Evolutionary conservation across 1,284 basidiomycete species (phyloP), one percentile per base, ranked within the genome.

Genomic region (Macrocystidia cucumis): DNA sequence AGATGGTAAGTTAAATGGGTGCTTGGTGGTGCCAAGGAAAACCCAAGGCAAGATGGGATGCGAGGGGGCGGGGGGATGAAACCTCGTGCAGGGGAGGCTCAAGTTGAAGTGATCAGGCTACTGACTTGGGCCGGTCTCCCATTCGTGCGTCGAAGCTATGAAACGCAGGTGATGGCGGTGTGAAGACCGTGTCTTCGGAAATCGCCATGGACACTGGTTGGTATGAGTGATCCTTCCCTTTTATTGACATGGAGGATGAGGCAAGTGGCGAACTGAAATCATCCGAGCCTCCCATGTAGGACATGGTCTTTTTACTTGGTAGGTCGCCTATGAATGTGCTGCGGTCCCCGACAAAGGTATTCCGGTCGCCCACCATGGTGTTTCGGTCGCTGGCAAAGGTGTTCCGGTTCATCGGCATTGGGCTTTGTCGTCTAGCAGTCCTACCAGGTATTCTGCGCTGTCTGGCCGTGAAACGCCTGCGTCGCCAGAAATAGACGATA

Each of bases 191-290:
- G 48, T 83, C 80, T 35, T 85, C 82, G 14, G 76, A 78, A 43
- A 84, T 52, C 18, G 81, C 81, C 78, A 83, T 78, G 22, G 81
- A 84, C 26, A 85, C 79, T 4, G 79, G 78, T 47, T 82, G 63
- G 50, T 84, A 83, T 19, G 56, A 50, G 43, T 77, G 75, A n/a
- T n/a, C n/a, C n/a, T n/a, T n/a, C n/a, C n/a, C n/a, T n/a, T n/a
- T n/a, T n/a, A n/a, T n/a, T n/a, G n/a, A n/a, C n/a, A n/a, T n/a
- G n/a, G n/a, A n/a, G n/a, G n/a, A n/a, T n/a, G n/a, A n/a, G n/a
- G n/a, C n/a, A n/a, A n/a, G n/a, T n/a, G n/a, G n/a, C n/a, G n/a
- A n/a, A n/a, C n/a, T n/a, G n/a, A n/a, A n/a, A n/a, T n/a, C n/a
- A n/a, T n/a, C n/a, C n/a, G n/a, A n/a, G n/a, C n/a, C n/a, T n/a